These are phyloP conservation scores for Emmonsiellopsis sp. DNA, from an alignment of 2,329 filamentous ascomycete species.

Conservation along the genomic window DNA sequence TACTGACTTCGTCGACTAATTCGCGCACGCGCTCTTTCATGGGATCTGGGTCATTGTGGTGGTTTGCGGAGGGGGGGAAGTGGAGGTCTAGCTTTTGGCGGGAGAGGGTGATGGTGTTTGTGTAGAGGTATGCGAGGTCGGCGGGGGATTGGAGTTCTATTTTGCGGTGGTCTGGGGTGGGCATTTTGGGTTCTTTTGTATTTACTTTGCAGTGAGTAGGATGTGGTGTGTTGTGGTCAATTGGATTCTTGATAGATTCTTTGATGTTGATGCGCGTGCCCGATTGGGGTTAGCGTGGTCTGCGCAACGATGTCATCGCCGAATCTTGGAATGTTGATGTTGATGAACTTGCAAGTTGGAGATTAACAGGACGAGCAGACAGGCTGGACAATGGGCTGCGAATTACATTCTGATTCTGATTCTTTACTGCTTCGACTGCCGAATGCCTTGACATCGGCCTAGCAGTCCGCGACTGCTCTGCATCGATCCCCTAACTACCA, in stretches of 20 bases:
- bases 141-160: slow-evolving; percentile 43
- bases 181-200: slow-evolving; percentile 12
- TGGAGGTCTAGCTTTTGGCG: slow-evolving; percentile 41
- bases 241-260: background rate
- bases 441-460: background rate
- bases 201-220: background rate
- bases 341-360: background rate
- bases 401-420: background rate
- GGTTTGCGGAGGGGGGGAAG: slow-evolving; percentile 36
- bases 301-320: background rate
- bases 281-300: background rate
- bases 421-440: background rate
- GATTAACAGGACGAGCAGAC: background rate
- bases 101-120: slow-evolving; percentile 36
- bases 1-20: slow-evolving; percentile 31
- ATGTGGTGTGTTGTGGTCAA: background rate
- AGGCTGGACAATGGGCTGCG: too few relatives aligned
- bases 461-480: slow-evolving; percentile 1
- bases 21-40: slow-evolving; percentile 36
- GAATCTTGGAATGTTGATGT: too few relatives aligned
- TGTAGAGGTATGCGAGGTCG: slow-evolving; percentile 41
- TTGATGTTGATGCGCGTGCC: background rate
- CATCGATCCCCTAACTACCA: background rate
- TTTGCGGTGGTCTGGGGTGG: slow-evolving; percentile 36
- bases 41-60: slow-evolving; percentile 30